These are phyloP conservation scores for Veloporphyrellus conicus DNA, from an alignment of 1,284 basidiomycete genomes.

Conservation along the genomic window DNA sequence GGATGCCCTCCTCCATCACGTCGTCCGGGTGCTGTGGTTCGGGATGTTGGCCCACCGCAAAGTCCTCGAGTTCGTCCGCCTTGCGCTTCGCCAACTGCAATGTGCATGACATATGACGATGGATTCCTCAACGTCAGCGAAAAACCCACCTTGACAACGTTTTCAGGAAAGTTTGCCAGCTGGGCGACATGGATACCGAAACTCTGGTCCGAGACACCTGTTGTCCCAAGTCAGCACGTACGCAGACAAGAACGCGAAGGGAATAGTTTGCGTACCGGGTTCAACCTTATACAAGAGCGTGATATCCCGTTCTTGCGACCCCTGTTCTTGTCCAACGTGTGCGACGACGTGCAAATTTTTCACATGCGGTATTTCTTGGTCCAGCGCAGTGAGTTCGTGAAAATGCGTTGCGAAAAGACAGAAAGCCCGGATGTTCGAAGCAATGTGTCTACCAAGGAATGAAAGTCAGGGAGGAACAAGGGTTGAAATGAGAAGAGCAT, in stretches of 20 bases:
- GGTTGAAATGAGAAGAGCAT: slow-evolving; percentile 24
- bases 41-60: slow-evolving; percentile 50
- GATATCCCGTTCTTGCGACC: slow-evolving; percentile 76
- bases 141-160: slow-evolving; percentile 75
- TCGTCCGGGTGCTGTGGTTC: slow-evolving; percentile 54
- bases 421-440: slow-evolving; percentile 85
- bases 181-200: slow-evolving; percentile 99
- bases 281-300: slow-evolving; percentile 95
- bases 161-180: slow-evolving; percentile 93
- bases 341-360: slow-evolving; percentile 96
- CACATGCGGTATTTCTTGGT: slow-evolving; percentile 76
- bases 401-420: slow-evolving; percentile 98
- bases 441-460: slow-evolving; percentile 73
- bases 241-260: not conserved
- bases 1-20: slow-evolving; percentile 73
- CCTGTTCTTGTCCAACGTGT: slow-evolving; percentile 70
- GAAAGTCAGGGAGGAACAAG: not conserved
- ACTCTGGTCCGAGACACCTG: slow-evolving; percentile 88
- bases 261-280: slow-evolving; percentile 54
- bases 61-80: slow-evolving; percentile 95
- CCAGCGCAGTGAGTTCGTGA: slow-evolving; percentile 92
- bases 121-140: not conserved
- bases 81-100: slow-evolving; percentile 86
- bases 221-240: not conserved
- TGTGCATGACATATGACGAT: not conserved